These are phyloP conservation scores for Pythium coloratum DNA, from an alignment of 352 stramenopile genomes.

Conservation along the genomic window DNA sequence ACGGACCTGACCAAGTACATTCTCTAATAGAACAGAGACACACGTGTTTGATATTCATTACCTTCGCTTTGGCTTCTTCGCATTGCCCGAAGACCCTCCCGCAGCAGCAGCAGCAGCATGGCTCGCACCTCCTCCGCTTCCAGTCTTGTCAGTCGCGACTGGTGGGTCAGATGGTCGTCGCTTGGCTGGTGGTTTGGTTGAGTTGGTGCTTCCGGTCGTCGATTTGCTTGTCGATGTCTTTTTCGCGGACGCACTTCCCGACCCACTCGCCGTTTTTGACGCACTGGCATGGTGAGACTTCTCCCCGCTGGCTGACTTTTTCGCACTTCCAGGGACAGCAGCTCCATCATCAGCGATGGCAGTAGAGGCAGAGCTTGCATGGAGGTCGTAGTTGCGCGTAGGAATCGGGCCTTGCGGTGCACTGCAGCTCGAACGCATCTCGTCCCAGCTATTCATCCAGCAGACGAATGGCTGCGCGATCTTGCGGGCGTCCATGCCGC, in stretches of 20 bases:
- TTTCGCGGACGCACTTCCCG: background rate
- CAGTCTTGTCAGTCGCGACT: constrained; percentile 16
- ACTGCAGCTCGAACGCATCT: constrained; percentile 77
- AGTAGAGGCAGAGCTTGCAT: background rate
- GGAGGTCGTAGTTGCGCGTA: constrained; percentile 23
- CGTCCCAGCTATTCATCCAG: constrained; percentile 84
- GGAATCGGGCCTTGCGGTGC: constrained; percentile 50
- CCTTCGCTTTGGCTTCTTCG: constrained; percentile 35
- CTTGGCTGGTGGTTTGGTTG: constrained; percentile 20
- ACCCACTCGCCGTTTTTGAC: constrained; percentile 7
- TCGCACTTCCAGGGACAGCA: constrained; percentile 7
- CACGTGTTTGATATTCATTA: constrained; percentile 8
- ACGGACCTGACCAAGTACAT: constrained; percentile 98
- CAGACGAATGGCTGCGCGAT: constrained; percentile 75
- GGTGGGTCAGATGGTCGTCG: constrained; percentile 12
- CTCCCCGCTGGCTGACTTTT: constrained; percentile 18
- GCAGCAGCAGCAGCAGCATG: background rate
- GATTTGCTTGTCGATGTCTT: constrained; percentile 6
- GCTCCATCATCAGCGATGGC: constrained; percentile 7
- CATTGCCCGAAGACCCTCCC: constrained; percentile 1
- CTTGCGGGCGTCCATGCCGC: constrained; percentile 71
- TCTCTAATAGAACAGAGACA: constrained; percentile 67
- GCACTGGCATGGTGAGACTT: background rate
- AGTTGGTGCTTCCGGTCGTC: constrained; percentile 22
- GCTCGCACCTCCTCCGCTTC: background rate